phyloP scores from a whole-genome alignment of 306 rosid species.

The Medicago arabica region DNA sequence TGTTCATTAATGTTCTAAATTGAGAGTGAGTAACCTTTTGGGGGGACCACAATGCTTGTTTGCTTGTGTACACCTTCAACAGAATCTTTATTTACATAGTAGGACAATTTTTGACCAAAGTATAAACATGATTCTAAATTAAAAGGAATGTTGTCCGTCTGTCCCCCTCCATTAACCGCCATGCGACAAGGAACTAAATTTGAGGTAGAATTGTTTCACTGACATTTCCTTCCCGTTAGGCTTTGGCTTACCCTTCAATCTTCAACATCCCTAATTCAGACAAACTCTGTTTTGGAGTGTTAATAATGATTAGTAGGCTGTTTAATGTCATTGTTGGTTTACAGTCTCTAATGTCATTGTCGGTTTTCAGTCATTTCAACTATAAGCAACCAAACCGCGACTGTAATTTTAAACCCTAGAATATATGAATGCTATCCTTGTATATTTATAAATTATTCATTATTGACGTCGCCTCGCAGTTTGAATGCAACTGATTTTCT shows the following conservation, averaged over 20 bases:
- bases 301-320: neutral
- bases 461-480: conserved; percentile 51
- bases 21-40: conserved; percentile 10
- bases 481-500: conserved; percentile 91
- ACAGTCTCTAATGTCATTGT: conserved; percentile 13
- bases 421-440: conserved; percentile 13
- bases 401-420: neutral
- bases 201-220: neutral
- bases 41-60: conserved; percentile 26
- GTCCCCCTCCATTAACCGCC: neutral
- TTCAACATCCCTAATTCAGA: conserved; percentile 19
- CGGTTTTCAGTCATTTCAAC: conserved; percentile 12
- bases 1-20: neutral
- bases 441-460: conserved; percentile 40
- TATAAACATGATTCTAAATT: conserved; percentile 10
- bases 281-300: conserved; percentile 19
- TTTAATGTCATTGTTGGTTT: conserved; percentile 24
- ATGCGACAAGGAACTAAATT: neutral
- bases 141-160: neutral
- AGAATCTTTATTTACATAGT: neutral
- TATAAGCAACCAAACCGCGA: neutral
- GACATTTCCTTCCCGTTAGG: too few relatives aligned
- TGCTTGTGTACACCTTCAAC: neutral
- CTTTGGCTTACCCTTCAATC: neutral
- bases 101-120: conserved; percentile 15